Evolutionary conservation across 345 rosid species (phyloP), one percentile per base, ranked within the genome.

Genomic region (Syzygium aqueum): DNA sequence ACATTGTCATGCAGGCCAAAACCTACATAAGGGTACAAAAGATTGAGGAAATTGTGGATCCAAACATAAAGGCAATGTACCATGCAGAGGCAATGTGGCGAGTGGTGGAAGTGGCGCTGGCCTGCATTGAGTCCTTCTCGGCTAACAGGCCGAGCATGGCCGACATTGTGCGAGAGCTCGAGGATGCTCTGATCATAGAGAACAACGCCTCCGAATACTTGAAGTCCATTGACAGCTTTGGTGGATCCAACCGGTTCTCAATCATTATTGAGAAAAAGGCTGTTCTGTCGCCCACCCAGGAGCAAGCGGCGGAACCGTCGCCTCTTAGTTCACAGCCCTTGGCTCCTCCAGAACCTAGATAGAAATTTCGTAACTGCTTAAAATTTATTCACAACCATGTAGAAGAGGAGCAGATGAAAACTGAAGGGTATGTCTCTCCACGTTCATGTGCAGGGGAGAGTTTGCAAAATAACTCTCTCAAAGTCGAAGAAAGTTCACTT

Each of bases 1-100:
- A 3, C 77, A 30, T 23, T 22, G 25, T 3, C 57, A 52, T 67
- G 51, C 94, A 94, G 97, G 97, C 96, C 22, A 95, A 95, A 86
- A 91, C 92, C 25, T 91, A 86, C 33, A 92, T 93, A 88, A 93
- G 96, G 85, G 97, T 93, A 52, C 93, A 95, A 78, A 92, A 87
- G 93, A 95, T 94, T 25, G 96, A 95, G 46, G 97, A 95, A 89
- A 93, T 94, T 43, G 96, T 95, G 80, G 96, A 95, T 87, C 97
- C 94, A 19, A 90, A 84, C 91, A 89, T 92, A 77, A 95, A 94
- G 85, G 97, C 94, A 49, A 92, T 90, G 87, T 95, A 94, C 91
- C 97, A 94, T 52, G 93, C 93, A 28, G 97, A 94, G 93, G 97
- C 96, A 40, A 91, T 95, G 94, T 95, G 97, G 96, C 92, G 95